Evolutionary conservation across 108 stramenopile genomes (phyloP).

Genomic region (Discostella stelligeroides): DNA sequence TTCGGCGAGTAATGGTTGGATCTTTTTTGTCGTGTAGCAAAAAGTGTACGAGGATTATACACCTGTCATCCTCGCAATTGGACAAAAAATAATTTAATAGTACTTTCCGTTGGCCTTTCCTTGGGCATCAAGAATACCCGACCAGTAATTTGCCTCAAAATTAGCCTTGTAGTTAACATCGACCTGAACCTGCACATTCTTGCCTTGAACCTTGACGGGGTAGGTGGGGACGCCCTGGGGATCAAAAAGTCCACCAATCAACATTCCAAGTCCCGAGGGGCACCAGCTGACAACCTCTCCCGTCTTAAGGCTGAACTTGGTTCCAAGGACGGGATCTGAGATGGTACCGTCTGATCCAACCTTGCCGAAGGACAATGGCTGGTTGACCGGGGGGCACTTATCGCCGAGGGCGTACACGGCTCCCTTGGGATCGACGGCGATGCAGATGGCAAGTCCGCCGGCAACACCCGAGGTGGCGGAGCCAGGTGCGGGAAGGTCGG

Average conservation of each 20-base stretch:
- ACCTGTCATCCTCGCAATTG: no score
- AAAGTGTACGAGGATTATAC: no score
- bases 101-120: conserved; percentile 98
- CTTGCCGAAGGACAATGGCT: conserved; percentile 94
- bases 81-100: conserved; percentile 77
- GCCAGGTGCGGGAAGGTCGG: conserved; percentile 88
- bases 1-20: no score
- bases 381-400: conserved; percentile 97
- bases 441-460: conserved; percentile 94
- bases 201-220: conserved; percentile 90
- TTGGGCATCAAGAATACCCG: conserved; percentile 96
- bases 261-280: conserved; percentile 89
- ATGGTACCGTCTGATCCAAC: conserved; percentile 82
- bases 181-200: conserved; percentile 90
- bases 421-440: conserved; percentile 94
- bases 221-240: conserved; percentile 92
- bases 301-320: conserved; percentile 94
- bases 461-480: conserved; percentile 91
- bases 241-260: conserved; percentile 94
- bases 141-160: conserved; percentile 98
- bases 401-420: conserved; percentile 93
- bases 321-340: conserved; percentile 93
- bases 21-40: no score
- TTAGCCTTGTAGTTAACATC: conserved; percentile 98
- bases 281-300: conserved; percentile 93